Percentiles rank a stretch among this genome's conserved stretches.
These are phyloP conservation scores for Aureobasidium sp. DNA, from an alignment of 2,329 filamentous ascomycete species.

Conservation along the genomic window DNA sequence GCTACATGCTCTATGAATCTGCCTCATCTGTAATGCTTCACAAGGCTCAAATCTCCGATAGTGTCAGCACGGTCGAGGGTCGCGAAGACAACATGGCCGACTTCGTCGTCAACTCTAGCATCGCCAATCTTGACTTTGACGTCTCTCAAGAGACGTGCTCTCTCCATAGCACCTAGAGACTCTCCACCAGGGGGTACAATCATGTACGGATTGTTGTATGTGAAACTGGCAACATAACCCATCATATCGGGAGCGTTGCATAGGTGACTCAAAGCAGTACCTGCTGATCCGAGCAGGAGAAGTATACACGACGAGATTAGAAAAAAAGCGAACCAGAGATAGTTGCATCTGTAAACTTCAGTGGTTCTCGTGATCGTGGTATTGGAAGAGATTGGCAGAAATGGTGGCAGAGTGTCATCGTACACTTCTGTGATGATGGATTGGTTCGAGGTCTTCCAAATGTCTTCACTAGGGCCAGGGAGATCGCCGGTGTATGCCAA, in stretches of 20 bases:
- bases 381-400: background rate
- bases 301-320: conserved; percentile 21
- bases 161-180: conserved; percentile 29
- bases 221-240: conserved; percentile 32
- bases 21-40: background rate
- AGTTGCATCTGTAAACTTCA: conserved; percentile 27
- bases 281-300: conserved; percentile 20
- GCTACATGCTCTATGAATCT: background rate
- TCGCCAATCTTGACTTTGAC: conserved; percentile 28
- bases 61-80: background rate
- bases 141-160: conserved; percentile 29
- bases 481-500: conserved; percentile 24
- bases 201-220: conserved; percentile 31
- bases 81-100: conserved; percentile 34
- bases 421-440: background rate
- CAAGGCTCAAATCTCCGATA: background rate
- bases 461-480: background rate
- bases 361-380: conserved; percentile 16
- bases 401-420: background rate
- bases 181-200: conserved; percentile 26
- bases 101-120: conserved; percentile 23
- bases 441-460: background rate
- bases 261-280: conserved; percentile 24
- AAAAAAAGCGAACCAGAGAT: conserved; percentile 26
- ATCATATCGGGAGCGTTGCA: conserved; percentile 31